Conservation (phyloP, 371 early-diverging fungal species). For the Amoeboaphelidium protococcarum region DNA sequence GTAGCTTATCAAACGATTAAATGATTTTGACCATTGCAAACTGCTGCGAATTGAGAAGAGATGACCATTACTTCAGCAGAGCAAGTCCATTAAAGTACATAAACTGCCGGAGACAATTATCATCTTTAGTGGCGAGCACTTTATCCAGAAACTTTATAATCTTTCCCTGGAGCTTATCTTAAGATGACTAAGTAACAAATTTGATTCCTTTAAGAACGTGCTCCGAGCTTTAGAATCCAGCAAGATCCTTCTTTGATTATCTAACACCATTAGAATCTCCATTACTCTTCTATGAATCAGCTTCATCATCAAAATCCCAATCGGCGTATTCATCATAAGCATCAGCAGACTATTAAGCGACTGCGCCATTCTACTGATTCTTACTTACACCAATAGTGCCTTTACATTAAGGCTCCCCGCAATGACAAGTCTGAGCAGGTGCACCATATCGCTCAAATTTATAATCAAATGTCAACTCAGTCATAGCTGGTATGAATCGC, state of each 20-base stretch:
- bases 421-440: slow-evolving; percentile 70
- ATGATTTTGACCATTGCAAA: background rate
- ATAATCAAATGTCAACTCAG: slow-evolving; percentile 81
- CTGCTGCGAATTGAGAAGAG: background rate
- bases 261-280: background rate
- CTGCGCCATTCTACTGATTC: slow-evolving; percentile 8
- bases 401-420: slow-evolving; percentile 62
- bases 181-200: background rate
- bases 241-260: background rate
- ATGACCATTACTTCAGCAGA: slow-evolving; percentile 20
- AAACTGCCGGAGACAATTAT: slow-evolving; percentile 17
- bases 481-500: slow-evolving; percentile 31
- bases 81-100: slow-evolving; percentile 23
- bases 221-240: background rate
- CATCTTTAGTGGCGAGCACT: slow-evolving; percentile 11
- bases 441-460: slow-evolving; percentile 57
- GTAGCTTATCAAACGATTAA: background rate
- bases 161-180: background rate
- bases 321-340: slow-evolving; percentile 4
- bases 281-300: background rate
- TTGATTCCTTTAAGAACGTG: background rate
- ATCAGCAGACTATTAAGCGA: slow-evolving; percentile 11
- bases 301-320: slow-evolving; percentile 1
- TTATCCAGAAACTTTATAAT: background rate
- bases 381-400: slow-evolving; percentile 60